phyloP scores from a whole-genome alignment of 1,284 basidiomycete genomes.

The Phylloboletellus chloephorus region DNA sequence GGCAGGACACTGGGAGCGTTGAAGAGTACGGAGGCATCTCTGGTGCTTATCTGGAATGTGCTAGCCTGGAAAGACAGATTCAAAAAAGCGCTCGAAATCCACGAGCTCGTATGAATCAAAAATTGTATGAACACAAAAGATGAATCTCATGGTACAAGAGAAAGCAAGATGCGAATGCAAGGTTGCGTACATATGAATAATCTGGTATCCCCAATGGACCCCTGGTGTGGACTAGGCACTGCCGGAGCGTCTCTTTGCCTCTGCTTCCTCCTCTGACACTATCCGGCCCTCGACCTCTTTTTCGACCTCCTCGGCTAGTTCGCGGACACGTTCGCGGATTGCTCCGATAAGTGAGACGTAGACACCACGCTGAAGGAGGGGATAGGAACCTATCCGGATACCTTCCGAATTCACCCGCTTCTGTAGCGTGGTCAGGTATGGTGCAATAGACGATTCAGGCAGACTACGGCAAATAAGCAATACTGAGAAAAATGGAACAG shows the following conservation, averaged over 20 bases:
- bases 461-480: constrained; percentile 34
- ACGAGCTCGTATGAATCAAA: background rate
- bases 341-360: constrained; percentile 81
- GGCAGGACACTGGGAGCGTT: constrained; percentile 13
- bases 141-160: background rate
- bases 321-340: constrained; percentile 46
- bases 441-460: constrained; percentile 86
- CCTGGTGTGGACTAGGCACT: constrained; percentile 6
- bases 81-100: background rate
- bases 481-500: background rate
- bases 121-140: too few relatives aligned
- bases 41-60: constrained; percentile 19
- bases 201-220: background rate
- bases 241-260: constrained; percentile 25
- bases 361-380: constrained; percentile 57
- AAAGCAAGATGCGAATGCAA: background rate
- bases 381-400: constrained; percentile 83
- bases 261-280: constrained; percentile 56
- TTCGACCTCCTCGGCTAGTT: constrained; percentile 67
- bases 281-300: constrained; percentile 50
- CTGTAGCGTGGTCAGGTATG: constrained; percentile 78
- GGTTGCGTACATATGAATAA: background rate
- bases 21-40: constrained; percentile 18
- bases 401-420: constrained; percentile 68
- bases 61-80: constrained; percentile 13